Percentiles rank a stretch among this genome's conserved stretches.
Conservation (phyloP, 176 grass and related monocot species). For the Poa annua region DNA sequence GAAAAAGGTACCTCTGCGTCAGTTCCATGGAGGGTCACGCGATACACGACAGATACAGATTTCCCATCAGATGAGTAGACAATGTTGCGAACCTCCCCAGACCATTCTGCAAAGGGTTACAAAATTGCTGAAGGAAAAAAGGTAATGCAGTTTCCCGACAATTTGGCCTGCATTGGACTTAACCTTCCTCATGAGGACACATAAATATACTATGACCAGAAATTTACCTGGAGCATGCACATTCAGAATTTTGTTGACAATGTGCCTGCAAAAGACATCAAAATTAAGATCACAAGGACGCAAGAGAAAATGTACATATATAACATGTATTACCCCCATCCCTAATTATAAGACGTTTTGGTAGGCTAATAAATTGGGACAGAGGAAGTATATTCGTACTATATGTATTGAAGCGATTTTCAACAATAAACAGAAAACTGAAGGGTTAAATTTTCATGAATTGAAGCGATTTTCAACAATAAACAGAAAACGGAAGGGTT, state of each 20-base stretch:
- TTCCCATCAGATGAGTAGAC: conserved; percentile 80
- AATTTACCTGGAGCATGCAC: conserved; percentile 75
- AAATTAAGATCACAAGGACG: conserved; percentile 16
- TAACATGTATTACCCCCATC: background rate
- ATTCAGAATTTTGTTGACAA: conserved; percentile 89
- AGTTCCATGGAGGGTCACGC: conserved; percentile 85
- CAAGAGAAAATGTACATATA: background rate
- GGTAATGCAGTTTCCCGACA: conserved; percentile 10
- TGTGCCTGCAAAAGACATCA: conserved; percentile 72
- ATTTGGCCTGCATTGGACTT: conserved; percentile 12
- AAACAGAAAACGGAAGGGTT: background rate
- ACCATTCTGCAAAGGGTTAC: conserved; percentile 76
- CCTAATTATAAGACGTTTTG: too few species aligned
- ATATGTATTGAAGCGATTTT: background rate
- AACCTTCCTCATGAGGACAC: background rate
- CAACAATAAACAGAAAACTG: background rate
- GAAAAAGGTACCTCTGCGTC: conserved; percentile 85
- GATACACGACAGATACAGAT: conserved; percentile 90
- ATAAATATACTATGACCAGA: conserved; percentile 9
- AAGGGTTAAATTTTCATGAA: background rate
- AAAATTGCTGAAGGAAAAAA: conserved; percentile 26
- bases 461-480: background rate
- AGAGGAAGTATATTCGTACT: background rate
- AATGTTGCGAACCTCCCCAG: conserved; percentile 81
- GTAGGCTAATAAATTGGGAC: too few species aligned